Percentiles rank a stretch among this genome's conserved stretches.
Evolutionary conservation across 2,329 filamentous ascomycete genomes (phyloP).

Genomic region (Periconia digitata): DNA sequence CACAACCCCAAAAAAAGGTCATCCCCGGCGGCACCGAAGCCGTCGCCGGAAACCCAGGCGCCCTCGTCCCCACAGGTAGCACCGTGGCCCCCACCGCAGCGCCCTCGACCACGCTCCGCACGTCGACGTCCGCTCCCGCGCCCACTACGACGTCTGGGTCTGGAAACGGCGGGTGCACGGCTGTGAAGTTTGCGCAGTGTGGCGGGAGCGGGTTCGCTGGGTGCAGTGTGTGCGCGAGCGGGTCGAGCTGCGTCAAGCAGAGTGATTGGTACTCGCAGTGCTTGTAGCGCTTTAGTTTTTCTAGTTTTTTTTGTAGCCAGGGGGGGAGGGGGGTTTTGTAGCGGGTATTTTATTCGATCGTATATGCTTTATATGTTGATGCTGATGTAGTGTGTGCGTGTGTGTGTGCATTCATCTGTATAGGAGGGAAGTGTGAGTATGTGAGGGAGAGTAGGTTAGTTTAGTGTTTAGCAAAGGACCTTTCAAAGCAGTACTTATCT

Average conservation of each 20-base stretch:
- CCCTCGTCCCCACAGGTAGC: conserved; percentile 19
- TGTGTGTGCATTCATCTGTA: neutral
- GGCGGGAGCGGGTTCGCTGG: conserved; percentile 34
- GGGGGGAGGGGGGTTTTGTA: too few relatives aligned
- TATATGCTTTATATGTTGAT: neutral
- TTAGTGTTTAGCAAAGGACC: too few relatives aligned
- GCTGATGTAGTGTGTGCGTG: neutral
- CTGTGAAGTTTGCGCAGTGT: conserved; percentile 35
- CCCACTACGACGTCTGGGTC: conserved; percentile 9
- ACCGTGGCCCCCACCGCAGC: neutral
- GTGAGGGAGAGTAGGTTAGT: too few relatives aligned
- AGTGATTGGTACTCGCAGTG: conserved; percentile 33
- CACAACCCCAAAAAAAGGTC: too few relatives aligned
- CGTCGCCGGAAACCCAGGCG: conserved; percentile 30
- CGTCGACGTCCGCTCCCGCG: conserved; percentile 15
- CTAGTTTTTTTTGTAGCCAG: neutral
- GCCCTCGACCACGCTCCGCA: neutral
- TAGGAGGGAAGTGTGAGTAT: too few relatives aligned
- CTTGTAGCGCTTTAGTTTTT: conserved; percentile 16
- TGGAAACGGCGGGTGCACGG: conserved; percentile 15
- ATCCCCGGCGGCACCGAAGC: conserved; percentile 27
- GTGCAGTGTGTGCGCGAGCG: conserved; percentile 25
- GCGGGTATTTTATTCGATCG: too few relatives aligned
- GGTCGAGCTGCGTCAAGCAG: conserved; percentile 20
- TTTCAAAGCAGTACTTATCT: too few relatives aligned